phyloP scores from a whole-genome alignment of 2,329 filamentous ascomycete genomes.

The Claviceps maximensis region DNA sequence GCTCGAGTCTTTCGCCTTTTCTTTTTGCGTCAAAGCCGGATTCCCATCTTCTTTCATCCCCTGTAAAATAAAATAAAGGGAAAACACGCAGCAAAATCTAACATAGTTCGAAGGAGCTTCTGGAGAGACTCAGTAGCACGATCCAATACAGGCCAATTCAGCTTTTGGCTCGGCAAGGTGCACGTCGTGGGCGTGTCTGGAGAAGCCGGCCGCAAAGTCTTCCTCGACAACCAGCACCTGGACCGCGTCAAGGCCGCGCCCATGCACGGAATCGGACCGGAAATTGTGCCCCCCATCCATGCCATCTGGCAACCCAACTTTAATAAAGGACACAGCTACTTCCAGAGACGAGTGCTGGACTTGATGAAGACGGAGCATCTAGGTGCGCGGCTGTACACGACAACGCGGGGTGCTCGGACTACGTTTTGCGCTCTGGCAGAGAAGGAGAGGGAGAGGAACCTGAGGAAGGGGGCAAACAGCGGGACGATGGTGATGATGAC shows the following conservation, averaged over 20 bases:
- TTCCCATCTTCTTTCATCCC: background rate
- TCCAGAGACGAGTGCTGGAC: slow-evolving; percentile 4
- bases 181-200: slow-evolving; percentile 7
- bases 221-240: slow-evolving; percentile 4
- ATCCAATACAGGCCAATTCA: slow-evolving; percentile 7
- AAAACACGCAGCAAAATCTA: too few species aligned
- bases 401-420: background rate
- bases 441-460: too few species aligned
- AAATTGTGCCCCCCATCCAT: background rate
- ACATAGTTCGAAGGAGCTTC: background rate
- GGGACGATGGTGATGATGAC: background rate
- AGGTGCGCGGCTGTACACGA: background rate
- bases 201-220: slow-evolving; percentile 6
- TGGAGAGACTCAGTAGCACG: background rate
- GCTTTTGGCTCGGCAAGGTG: slow-evolving; percentile 7
- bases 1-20: too few species aligned
- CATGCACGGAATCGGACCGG: background rate
- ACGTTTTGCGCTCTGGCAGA: background rate
- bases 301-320: background rate
- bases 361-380: slow-evolving; percentile 3
- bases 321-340: slow-evolving; percentile 2
- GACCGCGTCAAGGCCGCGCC: background rate
- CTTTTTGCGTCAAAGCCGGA: background rate
- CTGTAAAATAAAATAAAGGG: background rate
- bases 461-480: background rate